Evolutionary conservation across 768 basidiomycete genomes (phyloP), one percentile per base, ranked within the genome.

Genomic region (Phaffia australis): DNA sequence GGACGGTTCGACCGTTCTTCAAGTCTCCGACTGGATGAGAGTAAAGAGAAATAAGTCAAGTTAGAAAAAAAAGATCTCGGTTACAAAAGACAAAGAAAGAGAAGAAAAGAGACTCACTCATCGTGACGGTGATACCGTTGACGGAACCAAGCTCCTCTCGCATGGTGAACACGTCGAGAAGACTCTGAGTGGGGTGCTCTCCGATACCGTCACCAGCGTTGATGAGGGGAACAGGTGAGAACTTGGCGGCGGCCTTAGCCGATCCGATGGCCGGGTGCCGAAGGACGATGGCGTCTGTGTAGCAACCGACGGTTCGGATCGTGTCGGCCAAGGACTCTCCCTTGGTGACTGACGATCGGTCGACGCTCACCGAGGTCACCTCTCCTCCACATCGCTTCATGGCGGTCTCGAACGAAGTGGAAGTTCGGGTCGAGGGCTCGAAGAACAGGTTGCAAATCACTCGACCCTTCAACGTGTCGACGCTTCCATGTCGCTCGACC

Each of bases 321-420:
- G 94, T 98, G 75, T 98, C 95, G 23, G 89, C 84, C 51, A 99
- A 78, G 0, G 84, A 86, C 79, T 99, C 95, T 48, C 95, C 95
- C 79, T 98, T 99, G 71, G 82, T 80, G 54, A 95, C 89, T 0
- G 91, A 95, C 3, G 92, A 93, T 1, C 81, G 81, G 62, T 90
- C 88, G 2, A 83, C 83, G 51, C 82, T 82, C 64, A 97, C 82
- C 64, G 87, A 82, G n/a, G 95, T 85, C 49, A 97, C 94, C 72
- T 93, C 85, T 23, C 95, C 95, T 30, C 95, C 95, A 72, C 91
- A 91, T 59, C 95, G 84, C 76, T 95, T 94, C 95, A 98, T 99
- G 15, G 95, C 95, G 2, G 94, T 87, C 74, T 99, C 94, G 73
- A 99, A 99, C 11, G 94, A 97, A 4, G 87, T 82, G 69, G 89